Percentiles rank a stretch among this genome's conserved stretches.
These are phyloP conservation scores for Globisporangium carolinianum DNA, from an alignment of 352 stramenopile species.

Conservation along the genomic window DNA sequence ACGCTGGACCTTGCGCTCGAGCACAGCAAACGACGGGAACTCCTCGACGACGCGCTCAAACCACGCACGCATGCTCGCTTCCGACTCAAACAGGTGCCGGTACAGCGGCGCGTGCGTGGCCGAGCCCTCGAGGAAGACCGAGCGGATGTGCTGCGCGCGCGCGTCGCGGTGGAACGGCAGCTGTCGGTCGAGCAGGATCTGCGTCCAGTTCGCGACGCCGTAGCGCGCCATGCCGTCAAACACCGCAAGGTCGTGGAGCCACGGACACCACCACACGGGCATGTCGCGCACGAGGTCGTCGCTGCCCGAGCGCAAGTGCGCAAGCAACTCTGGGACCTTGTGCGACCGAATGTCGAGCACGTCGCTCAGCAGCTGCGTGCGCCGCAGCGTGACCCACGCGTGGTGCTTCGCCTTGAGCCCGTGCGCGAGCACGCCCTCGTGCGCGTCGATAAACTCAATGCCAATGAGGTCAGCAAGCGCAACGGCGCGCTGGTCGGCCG, in stretches of 20 bases:
- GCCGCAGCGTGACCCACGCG: constrained; percentile 75
- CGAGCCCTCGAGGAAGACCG: constrained; percentile 65
- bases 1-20: constrained; percentile 69
- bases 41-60: constrained; percentile 58
- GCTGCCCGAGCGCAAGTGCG: constrained; percentile 52
- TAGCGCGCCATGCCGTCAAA: constrained; percentile 78
- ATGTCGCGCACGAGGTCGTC: constrained; percentile 59
- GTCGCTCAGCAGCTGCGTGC: constrained; percentile 66
- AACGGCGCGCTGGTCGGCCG: constrained; percentile 64
- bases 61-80: constrained; percentile 41
- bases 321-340: constrained; percentile 27
- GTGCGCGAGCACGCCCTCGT: constrained; percentile 76
- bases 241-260: constrained; percentile 75
- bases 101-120: constrained; percentile 48
- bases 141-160: constrained; percentile 60
- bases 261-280: constrained; percentile 87
- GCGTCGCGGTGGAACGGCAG: constrained; percentile 70
- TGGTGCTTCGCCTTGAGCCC: constrained; percentile 81
- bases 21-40: constrained; percentile 60
- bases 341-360: constrained; percentile 53
- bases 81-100: constrained; percentile 50
- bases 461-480: constrained; percentile 71
- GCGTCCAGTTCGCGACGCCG: constrained; percentile 65
- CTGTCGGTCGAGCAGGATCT: constrained; percentile 60
- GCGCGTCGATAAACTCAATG: constrained; percentile 83